These are phyloP conservation scores for Fusarium sororula DNA, from an alignment of 2,329 filamentous ascomycete genomes.

Conservation along the genomic window DNA sequence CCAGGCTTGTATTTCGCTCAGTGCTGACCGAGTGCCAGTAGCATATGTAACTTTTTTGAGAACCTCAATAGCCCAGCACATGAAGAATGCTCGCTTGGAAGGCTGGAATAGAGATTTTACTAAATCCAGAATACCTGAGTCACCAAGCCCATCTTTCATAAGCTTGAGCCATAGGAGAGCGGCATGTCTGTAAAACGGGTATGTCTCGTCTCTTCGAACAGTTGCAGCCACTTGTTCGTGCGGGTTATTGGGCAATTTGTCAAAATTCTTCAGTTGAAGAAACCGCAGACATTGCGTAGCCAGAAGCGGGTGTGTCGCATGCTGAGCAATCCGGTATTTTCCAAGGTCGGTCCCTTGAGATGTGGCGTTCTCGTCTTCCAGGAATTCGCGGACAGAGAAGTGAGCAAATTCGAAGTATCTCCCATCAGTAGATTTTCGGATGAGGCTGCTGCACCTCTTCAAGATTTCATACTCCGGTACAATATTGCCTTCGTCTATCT, in stretches of 20 bases:
- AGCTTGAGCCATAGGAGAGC: not conserved
- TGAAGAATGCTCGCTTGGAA: not conserved
- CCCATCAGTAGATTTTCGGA: not conserved
- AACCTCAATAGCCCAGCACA: not conserved
- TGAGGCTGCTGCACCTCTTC: slow-evolving; percentile 16
- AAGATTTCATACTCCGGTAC: slow-evolving; percentile 4
- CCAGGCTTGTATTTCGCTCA: not conserved
- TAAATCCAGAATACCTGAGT: not conserved
- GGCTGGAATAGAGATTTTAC: not conserved
- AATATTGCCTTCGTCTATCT: not conserved
- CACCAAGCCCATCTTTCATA: not conserved
- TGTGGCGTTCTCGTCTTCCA: not conserved
- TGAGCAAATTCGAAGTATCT: slow-evolving; percentile 16
- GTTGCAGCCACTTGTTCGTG: not conserved
- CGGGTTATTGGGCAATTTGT: not conserved
- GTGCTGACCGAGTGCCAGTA: not conserved
- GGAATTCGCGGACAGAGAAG: slow-evolving; percentile 28
- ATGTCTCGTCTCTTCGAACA: not conserved
- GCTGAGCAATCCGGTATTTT: not conserved
- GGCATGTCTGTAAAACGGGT: slow-evolving; percentile 12
- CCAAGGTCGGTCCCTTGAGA: not conserved
- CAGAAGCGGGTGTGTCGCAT: accelerated
- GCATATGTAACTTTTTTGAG: not conserved
- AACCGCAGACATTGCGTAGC: slow-evolving; percentile 7
- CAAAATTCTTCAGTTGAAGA: slow-evolving; percentile 12